Percentiles rank a stretch among this genome's conserved stretches.
These are phyloP conservation scores for Candida peoriensis DNA, from an alignment of 805 yeast species.

Conservation along the genomic window DNA sequence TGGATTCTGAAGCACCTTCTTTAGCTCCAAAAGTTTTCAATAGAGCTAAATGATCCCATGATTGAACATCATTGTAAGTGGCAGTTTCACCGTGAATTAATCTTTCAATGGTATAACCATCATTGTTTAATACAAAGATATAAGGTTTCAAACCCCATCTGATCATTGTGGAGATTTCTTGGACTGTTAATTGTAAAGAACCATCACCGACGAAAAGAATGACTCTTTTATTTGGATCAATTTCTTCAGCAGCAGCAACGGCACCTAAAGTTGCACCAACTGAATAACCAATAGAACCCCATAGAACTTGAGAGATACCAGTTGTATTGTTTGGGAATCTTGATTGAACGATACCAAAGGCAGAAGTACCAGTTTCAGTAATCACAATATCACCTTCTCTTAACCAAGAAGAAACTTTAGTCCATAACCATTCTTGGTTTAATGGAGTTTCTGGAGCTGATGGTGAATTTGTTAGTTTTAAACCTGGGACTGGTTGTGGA, in stretches of 20 bases:
- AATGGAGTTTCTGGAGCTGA: slow-evolving; percentile 40
- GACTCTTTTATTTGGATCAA: slow-evolving; percentile 57
- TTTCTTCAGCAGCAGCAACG: slow-evolving; percentile 33
- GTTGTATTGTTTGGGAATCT: slow-evolving; percentile 56
- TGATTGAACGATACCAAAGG: slow-evolving; percentile 64
- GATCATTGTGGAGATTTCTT: slow-evolving; percentile 65
- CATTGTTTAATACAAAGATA: slow-evolving; percentile 64
- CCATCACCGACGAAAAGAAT: slow-evolving; percentile 72
- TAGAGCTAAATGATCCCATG: slow-evolving; percentile 59
- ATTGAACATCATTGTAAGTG: slow-evolving; percentile 60
- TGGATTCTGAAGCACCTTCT: slow-evolving; percentile 41
- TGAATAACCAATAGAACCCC: slow-evolving; percentile 69
- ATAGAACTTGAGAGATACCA: slow-evolving; percentile 69
- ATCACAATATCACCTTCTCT: slow-evolving; percentile 62
- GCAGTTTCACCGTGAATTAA: slow-evolving; percentile 67
- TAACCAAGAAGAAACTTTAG: slow-evolving; percentile 55
- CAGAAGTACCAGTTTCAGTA: slow-evolving; percentile 73
- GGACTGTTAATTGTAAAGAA: slow-evolving; percentile 69
- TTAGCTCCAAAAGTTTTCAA: slow-evolving; percentile 46
- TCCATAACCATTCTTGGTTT: slow-evolving; percentile 69
- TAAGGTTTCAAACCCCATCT: slow-evolving; percentile 65
- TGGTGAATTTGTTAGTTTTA: slow-evolving; percentile 42
- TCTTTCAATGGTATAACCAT: slow-evolving; percentile 72
- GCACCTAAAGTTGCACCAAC: slow-evolving; percentile 14
- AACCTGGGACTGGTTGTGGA: slow-evolving; percentile 53